Conservation (phyloP, 179 eudicot species). For the Sideroxylon spinosum region DNA sequence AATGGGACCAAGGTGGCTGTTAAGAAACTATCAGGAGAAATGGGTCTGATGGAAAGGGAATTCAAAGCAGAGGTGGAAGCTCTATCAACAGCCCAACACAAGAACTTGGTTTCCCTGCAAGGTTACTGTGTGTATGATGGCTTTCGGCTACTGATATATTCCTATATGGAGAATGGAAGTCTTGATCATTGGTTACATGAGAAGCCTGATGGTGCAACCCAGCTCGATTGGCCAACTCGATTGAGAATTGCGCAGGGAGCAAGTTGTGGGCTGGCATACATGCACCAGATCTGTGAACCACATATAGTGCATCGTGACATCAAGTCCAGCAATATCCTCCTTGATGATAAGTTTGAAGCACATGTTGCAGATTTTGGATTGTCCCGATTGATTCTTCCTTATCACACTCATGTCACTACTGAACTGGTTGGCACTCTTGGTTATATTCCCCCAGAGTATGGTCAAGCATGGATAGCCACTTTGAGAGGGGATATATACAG, state of each 20-base stretch:
- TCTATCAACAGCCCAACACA: slow-evolving; percentile 29
- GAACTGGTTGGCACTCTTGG: slow-evolving; percentile 34
- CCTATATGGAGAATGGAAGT: slow-evolving; percentile 34
- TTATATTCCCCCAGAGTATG: slow-evolving; percentile 33
- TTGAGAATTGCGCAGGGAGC: slow-evolving; percentile 28
- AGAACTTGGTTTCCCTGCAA: slow-evolving; percentile 24
- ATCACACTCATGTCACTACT: slow-evolving; percentile 32
- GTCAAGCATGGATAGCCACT: slow-evolving; percentile 28
- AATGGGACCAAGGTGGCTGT: slow-evolving; percentile 29
- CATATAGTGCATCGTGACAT: slow-evolving; percentile 35
- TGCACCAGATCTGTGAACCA: slow-evolving; percentile 33
- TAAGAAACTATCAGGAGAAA: slow-evolving; percentile 28
- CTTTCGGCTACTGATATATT: slow-evolving; percentile 24
- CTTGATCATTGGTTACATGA: slow-evolving; percentile 36
- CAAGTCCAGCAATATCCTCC: slow-evolving; percentile 33
- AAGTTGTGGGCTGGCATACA: slow-evolving; percentile 26
- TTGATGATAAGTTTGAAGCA: slow-evolving; percentile 26
- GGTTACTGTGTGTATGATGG: slow-evolving; percentile 28
- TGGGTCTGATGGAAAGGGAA: slow-evolving; percentile 26
- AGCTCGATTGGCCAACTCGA: slow-evolving; percentile 24
- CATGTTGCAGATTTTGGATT: slow-evolving; percentile 34
- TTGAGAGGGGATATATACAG: slow-evolving; percentile 33
- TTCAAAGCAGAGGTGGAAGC: slow-evolving; percentile 30
- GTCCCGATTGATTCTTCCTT: slow-evolving; percentile 26
- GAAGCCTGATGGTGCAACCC: slow-evolving; percentile 23